Evolutionary conservation across 306 rosid species (phyloP).

Genomic region (Trifolium pratense): DNA sequence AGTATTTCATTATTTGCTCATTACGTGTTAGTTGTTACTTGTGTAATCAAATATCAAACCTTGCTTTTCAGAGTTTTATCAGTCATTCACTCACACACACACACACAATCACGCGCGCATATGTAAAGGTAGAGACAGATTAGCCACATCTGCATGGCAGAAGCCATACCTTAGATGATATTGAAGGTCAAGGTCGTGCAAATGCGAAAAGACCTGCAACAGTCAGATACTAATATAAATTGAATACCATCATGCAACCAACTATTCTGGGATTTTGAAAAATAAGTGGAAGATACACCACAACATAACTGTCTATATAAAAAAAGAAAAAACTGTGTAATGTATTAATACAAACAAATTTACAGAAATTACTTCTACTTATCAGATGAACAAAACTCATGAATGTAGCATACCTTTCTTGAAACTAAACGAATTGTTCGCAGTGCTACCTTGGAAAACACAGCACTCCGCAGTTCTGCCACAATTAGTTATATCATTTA

Average conservation of each 20-base stretch:
- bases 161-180: slow-evolving; percentile 87
- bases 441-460: slow-evolving; percentile 92
- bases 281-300: background rate
- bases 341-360: slow-evolving; percentile 13
- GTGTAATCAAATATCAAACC: slow-evolving; percentile 2
- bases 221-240: slow-evolving; percentile 32
- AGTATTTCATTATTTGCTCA: background rate
- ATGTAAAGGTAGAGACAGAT: background rate
- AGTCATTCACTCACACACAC: background rate
- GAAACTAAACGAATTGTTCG: slow-evolving; percentile 94
- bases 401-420: slow-evolving; percentile 67
- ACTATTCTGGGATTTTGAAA: slow-evolving; percentile 23
- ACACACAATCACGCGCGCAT: too few relatives aligned
- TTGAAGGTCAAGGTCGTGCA: slow-evolving; percentile 93
- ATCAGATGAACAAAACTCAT: slow-evolving; percentile 33
- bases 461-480: slow-evolving; percentile 91
- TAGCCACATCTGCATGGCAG: slow-evolving; percentile 2
- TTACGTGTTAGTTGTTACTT: slow-evolving; percentile 3
- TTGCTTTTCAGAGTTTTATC: background rate
- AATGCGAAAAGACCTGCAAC: slow-evolving; percentile 89
- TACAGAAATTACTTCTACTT: slow-evolving; percentile 10
- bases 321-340: slow-evolving; percentile 18
- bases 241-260: slow-evolving; percentile 32
- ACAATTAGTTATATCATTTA: slow-evolving; percentile 38
- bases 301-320: slow-evolving; percentile 28